These are phyloP conservation scores for Globisporangium cederbergense DNA, from an alignment of 352 stramenopile genomes.

Conservation along the genomic window DNA sequence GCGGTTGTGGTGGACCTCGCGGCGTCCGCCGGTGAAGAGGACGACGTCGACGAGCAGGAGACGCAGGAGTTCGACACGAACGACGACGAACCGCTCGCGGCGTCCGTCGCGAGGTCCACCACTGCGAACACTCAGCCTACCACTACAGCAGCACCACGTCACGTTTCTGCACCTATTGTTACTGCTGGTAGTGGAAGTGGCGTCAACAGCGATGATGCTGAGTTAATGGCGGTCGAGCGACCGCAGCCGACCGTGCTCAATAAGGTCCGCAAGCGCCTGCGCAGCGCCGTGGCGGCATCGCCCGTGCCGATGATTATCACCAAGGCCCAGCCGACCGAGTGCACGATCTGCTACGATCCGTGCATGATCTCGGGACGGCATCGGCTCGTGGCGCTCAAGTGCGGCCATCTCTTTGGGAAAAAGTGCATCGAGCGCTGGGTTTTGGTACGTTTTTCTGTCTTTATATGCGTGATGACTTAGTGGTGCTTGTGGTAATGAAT, in stretches of 20 bases:
- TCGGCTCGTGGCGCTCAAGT: constrained; percentile 69
- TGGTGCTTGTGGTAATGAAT: not conserved
- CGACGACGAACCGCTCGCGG: constrained; percentile 2
- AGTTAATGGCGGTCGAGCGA: not conserved
- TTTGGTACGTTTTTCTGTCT: constrained; percentile 9
- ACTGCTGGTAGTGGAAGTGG: not conserved
- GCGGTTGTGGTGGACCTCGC: not conserved
- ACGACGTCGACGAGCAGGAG: not conserved
- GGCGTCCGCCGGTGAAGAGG: not conserved
- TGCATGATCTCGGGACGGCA: constrained; percentile 60
- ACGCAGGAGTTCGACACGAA: constrained; percentile 7
- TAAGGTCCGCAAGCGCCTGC: constrained; percentile 3
- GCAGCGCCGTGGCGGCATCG: not conserved
- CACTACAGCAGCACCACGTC: not conserved
- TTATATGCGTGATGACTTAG: not conserved
- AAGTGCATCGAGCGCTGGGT: constrained; percentile 79
- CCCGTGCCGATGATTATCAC: constrained; percentile 15
- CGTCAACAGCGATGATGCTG: not conserved
- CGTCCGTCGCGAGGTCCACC: not conserved
- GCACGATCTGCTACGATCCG: constrained; percentile 69
- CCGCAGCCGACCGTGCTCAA: not conserved
- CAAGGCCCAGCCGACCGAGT: constrained; percentile 62
- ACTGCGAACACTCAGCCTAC: not conserved
- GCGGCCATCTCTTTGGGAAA: constrained; percentile 72
- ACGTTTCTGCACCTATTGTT: not conserved